Base-by-base conservation (phyloP, 805 yeast species). In the Kregervanrija fluxuum region DNA sequence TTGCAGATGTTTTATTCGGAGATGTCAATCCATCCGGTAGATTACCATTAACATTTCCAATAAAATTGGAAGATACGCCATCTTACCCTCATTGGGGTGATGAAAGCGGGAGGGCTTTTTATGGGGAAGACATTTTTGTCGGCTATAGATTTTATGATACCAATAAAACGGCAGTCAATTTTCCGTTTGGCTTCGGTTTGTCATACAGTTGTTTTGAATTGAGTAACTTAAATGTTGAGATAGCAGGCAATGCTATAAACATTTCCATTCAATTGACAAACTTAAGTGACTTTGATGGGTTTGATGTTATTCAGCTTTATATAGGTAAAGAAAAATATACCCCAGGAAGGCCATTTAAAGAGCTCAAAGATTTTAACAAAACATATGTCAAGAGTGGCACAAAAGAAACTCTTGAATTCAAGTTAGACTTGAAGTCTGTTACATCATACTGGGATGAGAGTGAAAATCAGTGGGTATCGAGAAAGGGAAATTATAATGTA, bases 121-220 rank as follows among this genome's bases (percentile, higher is more conserved):
- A 80, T 52, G 84, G 85, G 47, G 87, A 81, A 58, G 84, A 79
- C 54, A 74, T 80, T 38, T 80, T 68, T 57, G 75, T 80, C 42
- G 86, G 85, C 15, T 79, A 80, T 65, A 66, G 78, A 47, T 77
- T 63, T 64, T 81, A 76, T 59, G 85, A 80, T 54, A 74, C 73
- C 59, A 56, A 65, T 33, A 68, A 71, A 49, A 62, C 59, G 36
- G 67, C 67, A 28, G 78, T 75, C 5, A 64, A 72, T 40, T 80
- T 71, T 66, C 80, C 84, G 37, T 81, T 80, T 59, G 85, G 85
- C 4, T 69, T 60, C 52, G 85, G 85, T 40, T 67, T 79, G 48
- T 79, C 85, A 1, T 80, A 79, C 64, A 73, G 84, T 15, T 51
- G 68, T 0, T 80, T 79, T 53, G 63, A 59, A 31, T 57, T 74